Percentiles rank a stretch among this genome's conserved stretches.
These are phyloP conservation scores for Globisporangium abappressorium DNA, from an alignment of 352 stramenopile species.

Conservation along the genomic window DNA sequence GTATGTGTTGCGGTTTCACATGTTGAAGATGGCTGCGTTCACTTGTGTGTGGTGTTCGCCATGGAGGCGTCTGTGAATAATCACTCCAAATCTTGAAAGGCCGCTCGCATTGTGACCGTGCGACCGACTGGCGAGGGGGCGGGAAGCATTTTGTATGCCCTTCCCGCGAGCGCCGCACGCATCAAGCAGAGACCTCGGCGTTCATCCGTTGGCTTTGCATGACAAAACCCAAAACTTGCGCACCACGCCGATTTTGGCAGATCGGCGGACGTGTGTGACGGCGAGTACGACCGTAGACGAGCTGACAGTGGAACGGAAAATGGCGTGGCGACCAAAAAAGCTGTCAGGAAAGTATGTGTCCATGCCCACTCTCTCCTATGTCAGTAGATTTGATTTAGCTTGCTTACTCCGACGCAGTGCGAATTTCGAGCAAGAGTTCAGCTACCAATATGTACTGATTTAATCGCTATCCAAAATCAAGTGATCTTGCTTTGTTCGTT, in stretches of 20 bases:
- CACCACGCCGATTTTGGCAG: slow-evolving; percentile 1
- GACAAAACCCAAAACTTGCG: neutral
- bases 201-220: neutral
- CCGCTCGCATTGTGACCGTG: neutral
- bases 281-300: slow-evolving; percentile 1
- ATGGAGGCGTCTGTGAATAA: too few relatives aligned
- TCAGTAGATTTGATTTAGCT: neutral
- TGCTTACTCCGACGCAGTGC: neutral
- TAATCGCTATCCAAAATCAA: neutral
- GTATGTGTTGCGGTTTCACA: neutral
- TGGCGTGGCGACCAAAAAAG: too few relatives aligned
- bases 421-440: neutral
- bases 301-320: too few relatives aligned
- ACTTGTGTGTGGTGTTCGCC: neutral
- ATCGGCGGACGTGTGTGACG: neutral
- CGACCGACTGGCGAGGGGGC: neutral
- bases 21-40: neutral
- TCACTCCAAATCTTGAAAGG: neutral
- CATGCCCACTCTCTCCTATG: neutral
- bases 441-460: neutral
- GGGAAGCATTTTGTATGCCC: neutral
- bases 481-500: neutral
- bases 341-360: neutral
- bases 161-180: neutral
- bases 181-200: neutral